Evolutionary conservation across 148 eudicot species (phyloP).

Genomic region (Suaeda aralocaspica): DNA sequence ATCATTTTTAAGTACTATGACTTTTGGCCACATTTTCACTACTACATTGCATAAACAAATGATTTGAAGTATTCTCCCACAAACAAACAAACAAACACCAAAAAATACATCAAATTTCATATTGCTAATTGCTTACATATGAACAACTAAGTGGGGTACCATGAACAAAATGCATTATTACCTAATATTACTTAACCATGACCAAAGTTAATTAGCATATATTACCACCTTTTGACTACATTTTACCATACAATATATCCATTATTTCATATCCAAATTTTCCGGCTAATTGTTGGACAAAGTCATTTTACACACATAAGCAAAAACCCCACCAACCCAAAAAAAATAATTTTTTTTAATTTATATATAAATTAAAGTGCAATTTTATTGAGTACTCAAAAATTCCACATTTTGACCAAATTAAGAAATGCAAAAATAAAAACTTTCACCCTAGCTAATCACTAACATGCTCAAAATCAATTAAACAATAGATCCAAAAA

Average conservation of each 20-base stretch:
- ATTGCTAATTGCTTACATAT: conserved; percentile 5
- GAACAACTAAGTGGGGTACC: conserved; percentile 23
- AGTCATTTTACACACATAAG: conserved; percentile 1
- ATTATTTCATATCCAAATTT: conserved; percentile 13
- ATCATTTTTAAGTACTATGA: background rate
- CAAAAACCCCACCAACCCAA: background rate
- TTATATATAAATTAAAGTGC: conserved; percentile 10
- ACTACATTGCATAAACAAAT: conserved; percentile 4
- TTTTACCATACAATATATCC: conserved; percentile 15
- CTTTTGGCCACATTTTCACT: conserved; percentile 16
- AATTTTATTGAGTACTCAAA: background rate
- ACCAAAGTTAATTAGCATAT: conserved; percentile 19
- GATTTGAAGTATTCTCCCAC: background rate
- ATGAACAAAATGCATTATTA: conserved; percentile 15
- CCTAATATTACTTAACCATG: conserved; percentile 11
- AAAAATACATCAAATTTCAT: conserved; percentile 5
- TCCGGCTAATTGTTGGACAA: conserved; percentile 6
- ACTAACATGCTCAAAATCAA: background rate
- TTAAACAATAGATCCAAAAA: background rate
- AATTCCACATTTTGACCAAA: background rate
- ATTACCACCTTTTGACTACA: conserved; percentile 7
- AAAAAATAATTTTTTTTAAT: too few relatives aligned
- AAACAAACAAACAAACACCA: background rate
- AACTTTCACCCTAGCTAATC: background rate
- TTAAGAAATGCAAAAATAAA: background rate